Base-by-base conservation (phyloP, 768 basidiomycete genomes). In the Boletus insuetus region DNA sequence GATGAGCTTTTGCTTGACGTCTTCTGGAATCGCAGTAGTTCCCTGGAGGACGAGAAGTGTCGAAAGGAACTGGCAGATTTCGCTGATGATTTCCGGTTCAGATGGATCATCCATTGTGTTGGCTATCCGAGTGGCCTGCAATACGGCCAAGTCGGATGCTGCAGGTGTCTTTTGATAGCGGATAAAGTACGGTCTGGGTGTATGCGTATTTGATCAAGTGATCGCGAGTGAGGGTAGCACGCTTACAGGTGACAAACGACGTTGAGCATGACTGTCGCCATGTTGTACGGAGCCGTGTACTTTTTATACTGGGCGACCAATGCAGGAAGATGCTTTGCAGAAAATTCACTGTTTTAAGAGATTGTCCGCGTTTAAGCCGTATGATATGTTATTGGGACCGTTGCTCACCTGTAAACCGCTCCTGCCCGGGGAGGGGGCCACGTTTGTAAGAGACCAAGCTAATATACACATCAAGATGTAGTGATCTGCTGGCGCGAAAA, bases 1-100 rank as follows among this genome's bases (percentile, higher is more conserved):
- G 12, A 75, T 40, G n/a, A 77, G 68, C 13, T 58, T 69, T 24
- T 60, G 49, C 54, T 70, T 73, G 46, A 74, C 68, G 20, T 62
- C 64, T 26, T 65, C 65, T 3, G 69, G 67, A 44, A 79, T 61
- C 3, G 58, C 64, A 13, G 53, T 53, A 16, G 56, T 61, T 17
- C 76, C 77, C 50, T 77, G 76, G 3, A 77, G 60, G 32, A 74
- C 66, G 14, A 79, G 63, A 29, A 79, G 60, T 7, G 76, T 75
- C 0, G 75, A 67, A 31, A 76, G 58, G 48, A 77, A 78, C 54
- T 79, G 76, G 12, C 72, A 71, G 17, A 70, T 60, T 52, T 76
- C 74, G 22, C 56, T 70, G 34, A 77, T 60, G 13, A 66, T 58
- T 24, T 61, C 51, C 3, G 59, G 58, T 1, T 67, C 57, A 14